phyloP scores from a whole-genome alignment of 345 rosid species.

The Salix suchowensis region DNA sequence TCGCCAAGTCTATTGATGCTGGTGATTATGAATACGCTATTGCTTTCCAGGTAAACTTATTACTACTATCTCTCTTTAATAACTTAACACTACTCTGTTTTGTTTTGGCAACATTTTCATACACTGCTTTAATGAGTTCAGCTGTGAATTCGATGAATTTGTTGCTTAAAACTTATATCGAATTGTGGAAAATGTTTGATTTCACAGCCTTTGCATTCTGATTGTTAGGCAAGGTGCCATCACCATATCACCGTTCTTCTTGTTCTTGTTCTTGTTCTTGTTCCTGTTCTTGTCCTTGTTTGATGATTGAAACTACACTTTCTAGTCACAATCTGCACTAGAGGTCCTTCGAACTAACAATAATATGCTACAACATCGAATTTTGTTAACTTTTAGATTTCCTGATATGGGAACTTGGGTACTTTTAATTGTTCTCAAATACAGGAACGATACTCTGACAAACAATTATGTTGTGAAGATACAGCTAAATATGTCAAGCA shows the following conservation, averaged over 20 bases:
- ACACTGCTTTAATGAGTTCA: neutral
- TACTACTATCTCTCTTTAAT: neutral
- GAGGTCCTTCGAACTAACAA: neutral
- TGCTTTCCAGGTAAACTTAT: conserved; percentile 73
- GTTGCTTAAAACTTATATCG: neutral
- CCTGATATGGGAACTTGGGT: no score
- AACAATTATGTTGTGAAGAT: no score
- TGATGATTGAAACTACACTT: no score
- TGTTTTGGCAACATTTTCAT: neutral
- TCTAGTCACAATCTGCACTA: no score
- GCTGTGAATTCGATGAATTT: neutral
- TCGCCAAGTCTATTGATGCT: conserved; percentile 81
- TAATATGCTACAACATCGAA: neutral
- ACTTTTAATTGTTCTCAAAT: no score
- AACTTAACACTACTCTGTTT: neutral
- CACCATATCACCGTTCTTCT: neutral
- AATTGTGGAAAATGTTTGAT: neutral
- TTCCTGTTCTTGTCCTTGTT: no score
- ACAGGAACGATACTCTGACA: no score
- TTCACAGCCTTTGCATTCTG: neutral
- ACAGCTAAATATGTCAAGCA: no score
- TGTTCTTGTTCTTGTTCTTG: neutral
- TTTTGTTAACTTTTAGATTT: no score
- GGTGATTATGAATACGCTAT: conserved; percentile 95
- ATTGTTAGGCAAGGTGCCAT: neutral